Evolutionary conservation across 345 rosid species (phyloP).

Genomic region (Rhodamnia argentea): DNA sequence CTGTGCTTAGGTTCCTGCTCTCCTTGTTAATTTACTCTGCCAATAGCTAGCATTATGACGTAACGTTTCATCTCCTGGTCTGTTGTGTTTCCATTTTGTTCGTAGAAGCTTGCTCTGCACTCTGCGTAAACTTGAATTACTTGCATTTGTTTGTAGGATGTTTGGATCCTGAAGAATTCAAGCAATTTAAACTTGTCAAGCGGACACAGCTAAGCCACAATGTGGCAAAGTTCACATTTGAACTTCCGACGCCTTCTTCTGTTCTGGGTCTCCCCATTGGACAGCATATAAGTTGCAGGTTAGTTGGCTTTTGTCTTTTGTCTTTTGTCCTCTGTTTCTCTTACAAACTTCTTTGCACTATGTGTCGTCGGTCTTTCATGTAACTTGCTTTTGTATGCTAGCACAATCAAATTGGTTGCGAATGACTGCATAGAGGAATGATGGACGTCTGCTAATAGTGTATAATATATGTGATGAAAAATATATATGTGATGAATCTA

Average conservation of each 20-base stretch:
- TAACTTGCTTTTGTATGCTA: neutral
- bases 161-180: constrained; percentile 85
- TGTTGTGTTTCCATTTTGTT: neutral
- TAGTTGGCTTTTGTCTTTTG: neutral
- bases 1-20: neutral
- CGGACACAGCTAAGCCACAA: constrained; percentile 79
- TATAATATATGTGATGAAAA: too few species aligned
- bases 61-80: neutral
- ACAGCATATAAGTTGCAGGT: constrained; percentile 98
- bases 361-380: neutral
- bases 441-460: neutral
- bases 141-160: constrained; percentile 28
- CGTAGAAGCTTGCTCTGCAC: neutral
- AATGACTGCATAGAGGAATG: neutral
- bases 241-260: constrained; percentile 66
- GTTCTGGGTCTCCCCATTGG: constrained; percentile 96
- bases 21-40: neutral
- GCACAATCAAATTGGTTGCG: neutral
- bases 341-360: neutral
- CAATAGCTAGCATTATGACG: neutral
- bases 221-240: constrained; percentile 86
- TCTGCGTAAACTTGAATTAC: neutral
- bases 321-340: neutral
- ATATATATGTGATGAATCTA: neutral
- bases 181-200: constrained; percentile 85